Evolutionary conservation across 2,329 filamentous ascomycete genomes (phyloP).

Genomic region (Ceratocystis papillata): DNA sequence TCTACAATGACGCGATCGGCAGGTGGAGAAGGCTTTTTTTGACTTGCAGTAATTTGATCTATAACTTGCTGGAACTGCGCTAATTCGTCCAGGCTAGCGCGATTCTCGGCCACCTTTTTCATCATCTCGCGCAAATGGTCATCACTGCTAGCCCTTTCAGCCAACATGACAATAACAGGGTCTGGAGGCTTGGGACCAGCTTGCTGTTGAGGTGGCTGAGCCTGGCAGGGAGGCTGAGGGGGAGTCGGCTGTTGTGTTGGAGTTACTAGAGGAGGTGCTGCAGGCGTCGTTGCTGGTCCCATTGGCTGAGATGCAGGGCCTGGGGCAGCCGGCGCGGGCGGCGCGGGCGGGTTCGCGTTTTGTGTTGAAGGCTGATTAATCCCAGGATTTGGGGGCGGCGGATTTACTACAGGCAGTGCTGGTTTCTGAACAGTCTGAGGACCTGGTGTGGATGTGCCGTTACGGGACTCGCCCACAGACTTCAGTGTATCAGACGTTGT

Average conservation of each 20-base stretch:
- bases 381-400: neutral
- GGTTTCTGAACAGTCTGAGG: neutral
- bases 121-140: slow-evolving; percentile 64
- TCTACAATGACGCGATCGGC: slow-evolving; percentile 47
- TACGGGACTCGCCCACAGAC: slow-evolving; percentile 22
- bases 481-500: slow-evolving; percentile 15
- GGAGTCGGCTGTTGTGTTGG: slow-evolving; percentile 26
- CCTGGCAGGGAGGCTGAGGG: slow-evolving; percentile 17
- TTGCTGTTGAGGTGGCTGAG: slow-evolving; percentile 21
- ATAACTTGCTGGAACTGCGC: slow-evolving; percentile 71
- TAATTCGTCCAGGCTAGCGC: slow-evolving; percentile 59
- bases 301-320: neutral
- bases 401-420: neutral
- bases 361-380: neutral
- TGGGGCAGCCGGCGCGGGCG: neutral
- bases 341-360: neutral
- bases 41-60: slow-evolving; percentile 58
- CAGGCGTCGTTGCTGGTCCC: neutral
- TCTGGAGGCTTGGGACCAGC: slow-evolving; percentile 39
- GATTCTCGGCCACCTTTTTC: slow-evolving; percentile 69
- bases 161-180: slow-evolving; percentile 70
- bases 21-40: slow-evolving; percentile 44
- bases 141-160: slow-evolving; percentile 63
- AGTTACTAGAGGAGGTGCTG: slow-evolving; percentile 22
- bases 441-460: neutral